phyloP scores from a whole-genome alignment of 2,329 filamentous ascomycete genomes.

The Knoxdaviesia proteae region DNA sequence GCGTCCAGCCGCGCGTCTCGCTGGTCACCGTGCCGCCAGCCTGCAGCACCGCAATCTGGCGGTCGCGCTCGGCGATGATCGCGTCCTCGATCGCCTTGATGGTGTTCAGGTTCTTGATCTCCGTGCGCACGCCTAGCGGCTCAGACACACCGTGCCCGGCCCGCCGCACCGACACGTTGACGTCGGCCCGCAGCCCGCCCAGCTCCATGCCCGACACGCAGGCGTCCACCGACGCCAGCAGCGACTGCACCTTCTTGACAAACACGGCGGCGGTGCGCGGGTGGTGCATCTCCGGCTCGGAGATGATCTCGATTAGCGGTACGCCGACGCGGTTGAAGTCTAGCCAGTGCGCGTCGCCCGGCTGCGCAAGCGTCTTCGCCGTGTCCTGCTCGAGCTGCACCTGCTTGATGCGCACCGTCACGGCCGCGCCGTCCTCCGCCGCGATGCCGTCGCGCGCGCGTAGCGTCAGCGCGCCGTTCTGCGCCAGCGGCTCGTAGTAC shows the following conservation, averaged over 20 bases:
- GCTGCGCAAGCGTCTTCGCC: constrained; percentile 72
- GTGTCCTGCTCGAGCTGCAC: constrained; percentile 97
- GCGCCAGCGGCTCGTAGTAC: constrained; percentile 59
- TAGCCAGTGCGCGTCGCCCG: constrained; percentile 52
- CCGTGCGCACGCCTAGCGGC: constrained; percentile 62
- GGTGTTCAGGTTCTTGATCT: constrained; percentile 93
- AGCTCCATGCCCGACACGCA: constrained; percentile 86
- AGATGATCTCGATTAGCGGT: constrained; percentile 89
- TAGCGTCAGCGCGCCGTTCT: constrained; percentile 51
- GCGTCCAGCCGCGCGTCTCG: constrained; percentile 83
- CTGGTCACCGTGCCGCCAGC: constrained; percentile 54
- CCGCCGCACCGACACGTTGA: constrained; percentile 75
- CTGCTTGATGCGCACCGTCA: constrained; percentile 71
- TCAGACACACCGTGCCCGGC: constrained; percentile 17
- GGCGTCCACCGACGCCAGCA: constrained; percentile 62
- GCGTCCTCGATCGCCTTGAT: constrained; percentile 93
- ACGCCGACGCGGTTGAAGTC: constrained; percentile 89
- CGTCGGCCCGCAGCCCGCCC: constrained; percentile 76
- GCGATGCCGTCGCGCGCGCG: constrained; percentile 61
- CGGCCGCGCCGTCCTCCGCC: constrained; percentile 44
- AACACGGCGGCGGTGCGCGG: constrained; percentile 73
- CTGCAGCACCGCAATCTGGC: constrained; percentile 67
- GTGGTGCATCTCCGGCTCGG: constrained; percentile 68
- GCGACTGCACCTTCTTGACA: constrained; percentile 69
- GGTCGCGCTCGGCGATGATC: constrained; percentile 72